Base-by-base conservation (phyloP, 768 basidiomycete species). In the Pleurotus citrinopileatus region DNA sequence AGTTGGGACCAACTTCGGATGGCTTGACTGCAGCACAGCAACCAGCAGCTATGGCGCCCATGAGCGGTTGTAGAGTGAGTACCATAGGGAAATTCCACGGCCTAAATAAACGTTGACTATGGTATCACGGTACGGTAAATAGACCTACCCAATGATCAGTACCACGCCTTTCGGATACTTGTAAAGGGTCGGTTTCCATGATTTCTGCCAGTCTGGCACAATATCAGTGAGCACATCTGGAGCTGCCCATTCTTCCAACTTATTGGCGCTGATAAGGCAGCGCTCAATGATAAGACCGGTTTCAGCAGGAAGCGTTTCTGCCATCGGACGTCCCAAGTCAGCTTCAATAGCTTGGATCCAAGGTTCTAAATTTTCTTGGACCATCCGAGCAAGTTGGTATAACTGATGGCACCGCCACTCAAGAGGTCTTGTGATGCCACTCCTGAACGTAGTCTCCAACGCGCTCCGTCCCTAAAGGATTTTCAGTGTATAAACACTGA, bases 41-140 rank as follows among this genome's bases (percentile, higher is more conserved):
- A 0, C 89, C 90, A 0, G 88, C 87, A 0, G 87, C 75, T 45
- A 92, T 86, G 1, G 89, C 89, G 3, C 88, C 89, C 46, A 79
- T 73, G 19, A 86, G 68, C 2, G 87, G 86, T 34, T 78, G 76
- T 4, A 87, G 64, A 62, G 68, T 72, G 32, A 55, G 45, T 19
- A 55, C 32, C 47, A 82, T 60, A 0, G 86, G 86, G 59, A 81
- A 87, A 60, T 87, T 87, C 83, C 84, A 87, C 2, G 84, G 84
- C 15, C 84, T 86, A 59, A 78, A 42, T 10, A 51, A 26, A 23
- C 28, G 32, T 40, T 42, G n/a, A 19, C 6, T 17, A 8, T n/a
- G 7, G n/a, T n/a, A n/a, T n/a, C n/a, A 58, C 17, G 8, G 22
- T 19, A 55, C 28, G 44, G 43, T 42, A 54, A 42, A 57, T 57